Conservation (phyloP, 441 rosid genomes). For the Melastoma candidum region DNA sequence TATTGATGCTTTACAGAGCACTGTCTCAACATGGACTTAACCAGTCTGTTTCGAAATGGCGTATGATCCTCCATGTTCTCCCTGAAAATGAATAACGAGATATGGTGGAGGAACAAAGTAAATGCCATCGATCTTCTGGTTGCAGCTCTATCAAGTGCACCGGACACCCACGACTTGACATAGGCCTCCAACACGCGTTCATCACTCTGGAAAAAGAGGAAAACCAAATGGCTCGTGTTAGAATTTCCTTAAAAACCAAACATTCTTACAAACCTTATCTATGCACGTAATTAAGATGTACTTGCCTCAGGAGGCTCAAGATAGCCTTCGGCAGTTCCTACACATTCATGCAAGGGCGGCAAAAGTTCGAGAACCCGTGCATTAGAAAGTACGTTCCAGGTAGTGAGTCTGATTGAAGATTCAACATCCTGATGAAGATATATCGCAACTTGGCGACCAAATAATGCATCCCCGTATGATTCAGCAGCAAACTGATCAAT, state of each 20-base stretch:
- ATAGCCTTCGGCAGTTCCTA: slow-evolving; percentile 60
- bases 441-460: slow-evolving; percentile 71
- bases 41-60: slow-evolving; percentile 46
- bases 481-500: slow-evolving; percentile 79
- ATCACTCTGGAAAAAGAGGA: slow-evolving; percentile 41
- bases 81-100: slow-evolving; percentile 53
- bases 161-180: slow-evolving; percentile 68
- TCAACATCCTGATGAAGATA: slow-evolving; percentile 68
- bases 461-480: slow-evolving; percentile 74
- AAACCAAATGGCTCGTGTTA: background rate
- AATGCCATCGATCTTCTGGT: slow-evolving; percentile 55
- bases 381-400: slow-evolving; percentile 64
- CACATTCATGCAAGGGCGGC: slow-evolving; percentile 60
- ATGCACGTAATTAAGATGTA: background rate
- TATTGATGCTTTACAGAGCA: slow-evolving; percentile 49
- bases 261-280: too few species aligned
- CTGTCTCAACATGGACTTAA: slow-evolving; percentile 62
- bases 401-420: slow-evolving; percentile 50
- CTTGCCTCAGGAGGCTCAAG: slow-evolving; percentile 74
- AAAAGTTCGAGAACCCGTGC: slow-evolving; percentile 76
- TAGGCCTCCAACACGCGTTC: slow-evolving; percentile 69
- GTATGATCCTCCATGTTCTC: slow-evolving; percentile 17
- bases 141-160: slow-evolving; percentile 73
- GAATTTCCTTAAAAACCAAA: too few species aligned
- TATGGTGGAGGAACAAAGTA: slow-evolving; percentile 54